A percentile compares a stretch with the other conserved stretches of the same genome.
Evolutionary conservation across 192 early-diverging fungal genomes (phyloP).

Genomic region (Umbelopsis vinacea): DNA sequence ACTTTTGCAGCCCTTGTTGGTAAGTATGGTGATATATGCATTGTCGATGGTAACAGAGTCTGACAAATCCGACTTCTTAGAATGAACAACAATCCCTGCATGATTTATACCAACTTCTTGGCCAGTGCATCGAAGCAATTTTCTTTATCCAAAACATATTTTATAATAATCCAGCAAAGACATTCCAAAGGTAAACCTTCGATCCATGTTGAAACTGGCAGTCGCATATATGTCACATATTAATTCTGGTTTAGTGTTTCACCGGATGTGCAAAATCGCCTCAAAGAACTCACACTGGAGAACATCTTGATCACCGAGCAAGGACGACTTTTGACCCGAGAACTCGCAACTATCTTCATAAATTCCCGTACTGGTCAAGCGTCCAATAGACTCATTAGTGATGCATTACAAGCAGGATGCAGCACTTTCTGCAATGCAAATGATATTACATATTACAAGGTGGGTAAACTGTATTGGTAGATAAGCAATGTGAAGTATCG

Average conservation of each 20-base stretch:
- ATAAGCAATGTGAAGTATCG: neutral
- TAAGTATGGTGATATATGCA: neutral
- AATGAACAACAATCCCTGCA: conserved; percentile 34
- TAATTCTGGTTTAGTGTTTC: neutral
- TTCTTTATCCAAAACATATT: conserved; percentile 27
- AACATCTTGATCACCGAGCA: conserved; percentile 25
- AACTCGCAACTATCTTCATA: conserved; percentile 32
- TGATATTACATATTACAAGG: conserved; percentile 37
- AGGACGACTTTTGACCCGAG: conserved; percentile 24
- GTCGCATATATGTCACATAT: neutral
- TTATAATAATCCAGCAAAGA: conserved; percentile 20
- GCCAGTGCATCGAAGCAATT: conserved; percentile 29
- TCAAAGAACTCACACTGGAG: conserved; percentile 27
- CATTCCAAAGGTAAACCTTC: neutral
- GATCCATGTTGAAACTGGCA: neutral
- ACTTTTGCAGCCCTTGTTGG: conserved; percentile 16
- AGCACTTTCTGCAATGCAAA: conserved; percentile 22
- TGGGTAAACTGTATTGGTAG: neutral
- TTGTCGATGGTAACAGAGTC: neutral
- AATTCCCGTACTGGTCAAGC: conserved; percentile 8
- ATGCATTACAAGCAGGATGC: conserved; percentile 19
- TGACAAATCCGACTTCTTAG: neutral
- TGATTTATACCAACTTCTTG: conserved; percentile 30
- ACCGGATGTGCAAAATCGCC: conserved; percentile 1
- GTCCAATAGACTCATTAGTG: conserved; percentile 17